Evolutionary conservation across 148 eudicot genomes (phyloP).

Genomic region (Cornus florida): DNA sequence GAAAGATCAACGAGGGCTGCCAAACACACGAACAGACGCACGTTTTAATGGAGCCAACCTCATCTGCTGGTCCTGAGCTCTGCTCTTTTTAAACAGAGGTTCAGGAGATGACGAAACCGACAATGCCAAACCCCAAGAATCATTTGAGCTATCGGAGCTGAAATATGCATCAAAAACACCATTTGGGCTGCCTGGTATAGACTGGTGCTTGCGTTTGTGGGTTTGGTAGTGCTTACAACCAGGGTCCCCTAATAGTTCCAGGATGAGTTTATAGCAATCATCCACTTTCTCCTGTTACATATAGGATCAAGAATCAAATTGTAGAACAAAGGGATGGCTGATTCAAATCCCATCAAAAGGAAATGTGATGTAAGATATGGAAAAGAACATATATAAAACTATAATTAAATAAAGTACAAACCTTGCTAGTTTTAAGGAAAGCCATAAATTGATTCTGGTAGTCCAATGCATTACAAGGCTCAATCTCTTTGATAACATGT

Average conservation of each 20-base stretch:
- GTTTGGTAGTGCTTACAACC: conserved; percentile 12
- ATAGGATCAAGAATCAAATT: not conserved
- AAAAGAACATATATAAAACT: not conserved
- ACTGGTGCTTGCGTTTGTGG: conserved; percentile 41
- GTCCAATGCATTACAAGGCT: conserved; percentile 26
- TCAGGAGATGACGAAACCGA: conserved; percentile 41
- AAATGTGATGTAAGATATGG: not conserved
- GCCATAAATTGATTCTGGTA: conserved; percentile 33
- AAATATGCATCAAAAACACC: conserved; percentile 49
- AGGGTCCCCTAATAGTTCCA: conserved; percentile 31
- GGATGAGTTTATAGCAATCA: conserved; percentile 55
- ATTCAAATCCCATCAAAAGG: not conserved
- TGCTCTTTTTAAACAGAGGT: conserved; percentile 46
- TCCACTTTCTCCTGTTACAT: conserved; percentile 56
- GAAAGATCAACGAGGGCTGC: conserved; percentile 19
- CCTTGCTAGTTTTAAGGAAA: conserved; percentile 49
- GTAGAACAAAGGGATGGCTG: not conserved
- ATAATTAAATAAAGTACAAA: conserved; percentile 14
- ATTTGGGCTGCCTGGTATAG: conserved; percentile 48
- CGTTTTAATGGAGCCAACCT: conserved; percentile 31
- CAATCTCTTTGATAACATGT: conserved; percentile 46
- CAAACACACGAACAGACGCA: conserved; percentile 16
- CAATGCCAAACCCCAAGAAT: conserved; percentile 38
- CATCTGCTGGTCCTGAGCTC: conserved; percentile 38
- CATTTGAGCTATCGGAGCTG: conserved; percentile 43